Conservation (phyloP, 345 rosid genomes). For the Salix dunnii region DNA sequence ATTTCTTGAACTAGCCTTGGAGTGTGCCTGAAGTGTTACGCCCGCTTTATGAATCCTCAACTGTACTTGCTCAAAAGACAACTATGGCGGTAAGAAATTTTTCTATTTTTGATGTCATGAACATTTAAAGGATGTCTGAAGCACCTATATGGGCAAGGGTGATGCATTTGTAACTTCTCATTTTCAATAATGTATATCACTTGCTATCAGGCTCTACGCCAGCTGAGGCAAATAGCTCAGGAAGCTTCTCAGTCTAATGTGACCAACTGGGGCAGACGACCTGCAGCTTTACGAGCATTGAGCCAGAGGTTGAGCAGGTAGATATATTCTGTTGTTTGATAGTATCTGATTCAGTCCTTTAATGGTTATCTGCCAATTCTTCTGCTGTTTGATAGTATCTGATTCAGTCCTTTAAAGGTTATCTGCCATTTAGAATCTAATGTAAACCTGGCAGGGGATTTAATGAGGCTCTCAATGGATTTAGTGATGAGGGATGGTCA, state of each 20-base stretch:
- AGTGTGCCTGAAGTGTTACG: conserved; percentile 98
- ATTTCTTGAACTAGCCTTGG: conserved; percentile 65
- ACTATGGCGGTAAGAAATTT: conserved; percentile 77
- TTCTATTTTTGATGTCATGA: not conserved
- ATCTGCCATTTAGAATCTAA: conserved; percentile 10
- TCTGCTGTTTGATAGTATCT: conserved; percentile 2
- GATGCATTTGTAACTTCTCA: not conserved
- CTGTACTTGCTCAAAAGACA: conserved; percentile 91
- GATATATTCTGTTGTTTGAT: conserved; percentile 15
- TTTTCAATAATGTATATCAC: conserved; percentile 6
- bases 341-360: not conserved
- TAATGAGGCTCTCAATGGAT: conserved; percentile 93
- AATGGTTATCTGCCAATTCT: not conserved
- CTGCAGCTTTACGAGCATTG: conserved; percentile 88
- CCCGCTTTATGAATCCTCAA: conserved; percentile 91
- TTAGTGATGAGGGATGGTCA: conserved; percentile 97
- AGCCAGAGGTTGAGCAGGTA: conserved; percentile 98
- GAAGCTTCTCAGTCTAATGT: conserved; percentile 81
- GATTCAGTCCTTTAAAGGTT: not conserved
- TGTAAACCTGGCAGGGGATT: conserved; percentile 59
- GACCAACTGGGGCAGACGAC: conserved; percentile 90
- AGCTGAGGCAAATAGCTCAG: conserved; percentile 89
- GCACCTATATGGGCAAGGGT: not conserved
- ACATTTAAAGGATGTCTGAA: not conserved
- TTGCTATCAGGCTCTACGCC: conserved; percentile 70